Conservation (phyloP, 495 filamentous ascomycete genomes). For the Neurospora pannonica region DNA sequence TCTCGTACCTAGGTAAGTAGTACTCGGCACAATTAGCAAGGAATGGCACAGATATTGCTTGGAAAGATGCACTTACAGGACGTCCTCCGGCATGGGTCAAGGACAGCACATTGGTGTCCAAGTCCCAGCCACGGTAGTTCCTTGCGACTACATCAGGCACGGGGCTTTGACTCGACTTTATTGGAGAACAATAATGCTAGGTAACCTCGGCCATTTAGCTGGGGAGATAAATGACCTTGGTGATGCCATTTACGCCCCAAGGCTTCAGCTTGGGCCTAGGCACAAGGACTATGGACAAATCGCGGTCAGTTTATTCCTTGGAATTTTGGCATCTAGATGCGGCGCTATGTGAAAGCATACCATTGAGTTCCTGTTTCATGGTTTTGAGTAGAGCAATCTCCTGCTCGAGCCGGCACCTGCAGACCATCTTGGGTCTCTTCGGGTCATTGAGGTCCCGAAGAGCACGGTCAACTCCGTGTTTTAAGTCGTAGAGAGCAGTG, state of each 20-base stretch:
- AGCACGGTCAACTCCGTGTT: background rate
- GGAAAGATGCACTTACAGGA: too few species aligned
- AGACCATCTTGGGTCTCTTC: background rate
- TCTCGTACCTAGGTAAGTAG: too few species aligned
- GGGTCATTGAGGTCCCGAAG: background rate
- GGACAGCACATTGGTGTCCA: too few species aligned
- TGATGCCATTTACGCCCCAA: background rate
- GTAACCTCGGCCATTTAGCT: too few species aligned
- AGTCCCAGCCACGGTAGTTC: too few species aligned
- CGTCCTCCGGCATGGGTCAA: too few species aligned
- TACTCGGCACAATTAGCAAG: too few species aligned
- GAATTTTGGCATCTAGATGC: too few species aligned
- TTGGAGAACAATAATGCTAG: too few species aligned
- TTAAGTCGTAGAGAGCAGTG: background rate
- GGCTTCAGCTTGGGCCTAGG: background rate
- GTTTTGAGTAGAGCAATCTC: background rate
- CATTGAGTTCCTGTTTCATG: rapidly evolving
- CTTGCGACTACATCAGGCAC: too few species aligned
- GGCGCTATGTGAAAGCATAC: background rate
- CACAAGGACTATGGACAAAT: background rate
- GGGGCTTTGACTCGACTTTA: too few species aligned
- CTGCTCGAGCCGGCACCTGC: background rate
- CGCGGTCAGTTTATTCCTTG: background rate
- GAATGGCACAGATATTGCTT: too few species aligned
- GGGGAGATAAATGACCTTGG: background rate